Percentiles rank a stretch among this genome's conserved stretches.
Evolutionary conservation across 768 basidiomycete species (phyloP).

Genomic region (Tremella mesenterica): DNA sequence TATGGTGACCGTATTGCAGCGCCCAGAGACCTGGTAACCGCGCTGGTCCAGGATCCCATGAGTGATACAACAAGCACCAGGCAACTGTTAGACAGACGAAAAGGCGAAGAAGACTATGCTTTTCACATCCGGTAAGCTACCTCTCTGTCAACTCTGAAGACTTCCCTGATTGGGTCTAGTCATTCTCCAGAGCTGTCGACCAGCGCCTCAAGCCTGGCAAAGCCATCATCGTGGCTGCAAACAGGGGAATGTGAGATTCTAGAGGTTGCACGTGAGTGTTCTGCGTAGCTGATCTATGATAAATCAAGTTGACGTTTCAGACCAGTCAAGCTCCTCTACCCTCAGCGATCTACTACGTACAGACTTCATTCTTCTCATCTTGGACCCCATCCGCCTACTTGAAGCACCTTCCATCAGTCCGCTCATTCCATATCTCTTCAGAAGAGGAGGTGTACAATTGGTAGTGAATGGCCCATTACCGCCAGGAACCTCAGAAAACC

Average conservation of each 20-base stretch:
- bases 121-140: background rate
- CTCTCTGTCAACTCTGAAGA: too few species aligned
- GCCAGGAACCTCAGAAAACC: background rate
- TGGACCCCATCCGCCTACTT: slow-evolving; percentile 37
- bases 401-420: slow-evolving; percentile 7
- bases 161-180: too few species aligned
- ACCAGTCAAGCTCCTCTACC: slow-evolving; percentile 3
- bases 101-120: background rate
- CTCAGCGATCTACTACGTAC: slow-evolving; percentile 15
- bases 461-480: slow-evolving; percentile 32
- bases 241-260: slow-evolving; percentile 18
- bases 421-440: slow-evolving; percentile 8
- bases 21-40: background rate
- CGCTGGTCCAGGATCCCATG: background rate
- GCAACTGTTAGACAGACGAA: background rate
- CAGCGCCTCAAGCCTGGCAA: background rate
- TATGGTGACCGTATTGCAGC: background rate
- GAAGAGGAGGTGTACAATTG: slow-evolving; percentile 11
- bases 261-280: slow-evolving; percentile 24
- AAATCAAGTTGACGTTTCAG: slow-evolving; percentile 4
- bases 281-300: background rate
- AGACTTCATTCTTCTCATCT: slow-evolving; percentile 23
- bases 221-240: slow-evolving; percentile 30
- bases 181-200: background rate
- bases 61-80: background rate